Evolutionary conservation across 129 eudicot genomes (phyloP), one percentile per base, ranked within the genome.

Genomic region (Saussurea involucrata): DNA sequence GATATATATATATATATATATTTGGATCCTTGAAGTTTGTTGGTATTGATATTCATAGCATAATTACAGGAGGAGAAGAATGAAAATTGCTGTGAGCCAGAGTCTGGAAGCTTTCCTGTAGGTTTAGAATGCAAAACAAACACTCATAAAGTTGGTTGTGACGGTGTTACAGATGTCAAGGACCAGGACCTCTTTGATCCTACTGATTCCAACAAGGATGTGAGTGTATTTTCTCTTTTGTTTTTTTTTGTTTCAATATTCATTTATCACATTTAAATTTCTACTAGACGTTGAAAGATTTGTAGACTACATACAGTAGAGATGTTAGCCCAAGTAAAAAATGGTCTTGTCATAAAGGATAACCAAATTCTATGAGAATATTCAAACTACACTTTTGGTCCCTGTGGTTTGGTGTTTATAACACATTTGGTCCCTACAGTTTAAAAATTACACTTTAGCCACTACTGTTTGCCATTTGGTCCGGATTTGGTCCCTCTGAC

Each of bases 61-160:
- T 83, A 81, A 71, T 85, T 18, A 66, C 89, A 87, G 85, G 89
- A 82, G 81, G 85, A 80, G 78, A 79, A 70, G 63, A 78, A 83
- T 63, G 86, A 73, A 76, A 31, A 76, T 71, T 81, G 27, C 53
- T 57, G 75, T 44, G 81, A 78, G 76, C 84, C 66, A 58, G 69
- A 66, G 79, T 37, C 66, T 6, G 87, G 58, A 66, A 81, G 63
- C 81, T 66, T 76, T 77, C 61, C 78, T 73, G 69, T 36, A 36
- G 85, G 64, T 65, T 34, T 64, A 46, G 84, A 83, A 33, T 28
- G 72, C 71, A 42, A 77, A 20, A 40, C 70, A 64, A 63, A 82
- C 67, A 71, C 46, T 31, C 84, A 83, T 53, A 69, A 77, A 63
- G 71, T 79, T 80, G 81, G 69, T 40, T 78, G 12, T 61, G 66